phyloP scores from a whole-genome alignment of 2,329 filamentous ascomycete species.

The Phialocephala sp. region DNA sequence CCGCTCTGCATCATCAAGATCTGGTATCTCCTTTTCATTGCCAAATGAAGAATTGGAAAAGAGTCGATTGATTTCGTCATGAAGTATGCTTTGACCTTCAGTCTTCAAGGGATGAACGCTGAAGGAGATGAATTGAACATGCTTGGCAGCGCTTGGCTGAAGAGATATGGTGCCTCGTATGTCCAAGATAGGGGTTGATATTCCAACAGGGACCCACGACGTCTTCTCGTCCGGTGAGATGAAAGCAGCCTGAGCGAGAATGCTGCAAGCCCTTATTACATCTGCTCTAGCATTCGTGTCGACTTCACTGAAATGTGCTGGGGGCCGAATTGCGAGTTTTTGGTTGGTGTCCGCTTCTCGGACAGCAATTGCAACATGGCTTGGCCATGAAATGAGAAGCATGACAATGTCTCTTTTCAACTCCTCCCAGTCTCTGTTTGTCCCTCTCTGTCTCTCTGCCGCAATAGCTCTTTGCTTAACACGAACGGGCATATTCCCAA shows the following conservation, averaged over 20 bases:
- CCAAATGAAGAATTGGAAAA: slow-evolving; percentile 84
- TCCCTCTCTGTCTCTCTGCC: slow-evolving; percentile 54
- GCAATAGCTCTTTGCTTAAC: slow-evolving; percentile 75
- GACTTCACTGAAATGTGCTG: neutral
- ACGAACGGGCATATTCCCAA: slow-evolving; percentile 88
- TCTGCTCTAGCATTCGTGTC: neutral
- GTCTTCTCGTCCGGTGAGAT: slow-evolving; percentile 56
- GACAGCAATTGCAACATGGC: slow-evolving; percentile 60
- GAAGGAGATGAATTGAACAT: slow-evolving; percentile 80
- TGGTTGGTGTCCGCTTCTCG: slow-evolving; percentile 50
- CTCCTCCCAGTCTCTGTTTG: slow-evolving; percentile 64
- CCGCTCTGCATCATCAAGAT: slow-evolving; percentile 46
- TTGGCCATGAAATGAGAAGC: slow-evolving; percentile 73
- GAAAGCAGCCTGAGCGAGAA: slow-evolving; percentile 71
- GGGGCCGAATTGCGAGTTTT: slow-evolving; percentile 36
- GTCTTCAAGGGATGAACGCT: slow-evolving; percentile 70
- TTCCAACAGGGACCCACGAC: slow-evolving; percentile 75
- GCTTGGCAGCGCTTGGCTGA: slow-evolving; percentile 71
- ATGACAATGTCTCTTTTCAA: slow-evolving; percentile 55
- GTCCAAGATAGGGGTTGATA: slow-evolving; percentile 63
- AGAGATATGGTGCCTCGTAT: slow-evolving; percentile 76
- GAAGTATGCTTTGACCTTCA: slow-evolving; percentile 68
- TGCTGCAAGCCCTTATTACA: slow-evolving; percentile 47
- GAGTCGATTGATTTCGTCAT: slow-evolving; percentile 77
- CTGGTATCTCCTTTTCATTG: slow-evolving; percentile 52